A percentile compares a stretch with the other conserved stretches of the same genome.
Evolutionary conservation across 352 stramenopile species (phyloP).

Genomic region (Globisporangium rhizosaccharum): DNA sequence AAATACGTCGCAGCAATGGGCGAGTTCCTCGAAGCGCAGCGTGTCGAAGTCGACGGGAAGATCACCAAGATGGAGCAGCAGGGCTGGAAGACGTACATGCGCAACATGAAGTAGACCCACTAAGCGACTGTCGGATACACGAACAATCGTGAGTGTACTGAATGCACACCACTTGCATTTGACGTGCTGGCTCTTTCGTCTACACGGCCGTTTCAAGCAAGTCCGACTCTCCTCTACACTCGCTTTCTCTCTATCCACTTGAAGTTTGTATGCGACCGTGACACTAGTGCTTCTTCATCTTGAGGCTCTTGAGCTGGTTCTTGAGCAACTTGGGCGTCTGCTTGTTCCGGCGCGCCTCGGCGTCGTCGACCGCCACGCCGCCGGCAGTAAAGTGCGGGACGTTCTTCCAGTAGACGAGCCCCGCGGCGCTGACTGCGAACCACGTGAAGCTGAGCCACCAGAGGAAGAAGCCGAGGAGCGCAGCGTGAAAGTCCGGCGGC

Average conservation of each 20-base stretch:
- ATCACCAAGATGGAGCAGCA: slow-evolving; percentile 83
- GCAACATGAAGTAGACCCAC: slow-evolving; percentile 42
- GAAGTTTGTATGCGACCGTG: neutral
- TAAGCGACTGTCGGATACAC: slow-evolving; percentile 13
- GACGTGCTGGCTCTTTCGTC: neutral
- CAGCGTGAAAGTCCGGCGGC: slow-evolving; percentile 49
- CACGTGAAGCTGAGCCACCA: slow-evolving; percentile 46
- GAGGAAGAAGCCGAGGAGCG: slow-evolving; percentile 62
- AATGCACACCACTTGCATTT: neutral
- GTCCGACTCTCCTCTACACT: no score
- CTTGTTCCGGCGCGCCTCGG: slow-evolving; percentile 28
- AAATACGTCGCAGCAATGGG: slow-evolving; percentile 86
- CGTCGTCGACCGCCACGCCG: slow-evolving; percentile 10
- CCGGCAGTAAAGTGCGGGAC: slow-evolving; percentile 24
- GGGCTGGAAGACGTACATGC: slow-evolving; percentile 91
- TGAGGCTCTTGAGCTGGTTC: slow-evolving; percentile 68
- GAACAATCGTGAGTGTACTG: neutral
- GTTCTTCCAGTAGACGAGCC: slow-evolving; percentile 69
- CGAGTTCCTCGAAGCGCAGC: slow-evolving; percentile 90
- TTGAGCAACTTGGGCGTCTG: slow-evolving; percentile 64
- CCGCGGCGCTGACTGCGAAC: slow-evolving; percentile 43
- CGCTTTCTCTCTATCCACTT: no score
- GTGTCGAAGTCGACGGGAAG: slow-evolving; percentile 90
- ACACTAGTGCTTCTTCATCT: slow-evolving; percentile 51
- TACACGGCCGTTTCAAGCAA: no score